phyloP scores from a whole-genome alignment of 768 basidiomycete genomes.

The Suillus bovinus region DNA sequence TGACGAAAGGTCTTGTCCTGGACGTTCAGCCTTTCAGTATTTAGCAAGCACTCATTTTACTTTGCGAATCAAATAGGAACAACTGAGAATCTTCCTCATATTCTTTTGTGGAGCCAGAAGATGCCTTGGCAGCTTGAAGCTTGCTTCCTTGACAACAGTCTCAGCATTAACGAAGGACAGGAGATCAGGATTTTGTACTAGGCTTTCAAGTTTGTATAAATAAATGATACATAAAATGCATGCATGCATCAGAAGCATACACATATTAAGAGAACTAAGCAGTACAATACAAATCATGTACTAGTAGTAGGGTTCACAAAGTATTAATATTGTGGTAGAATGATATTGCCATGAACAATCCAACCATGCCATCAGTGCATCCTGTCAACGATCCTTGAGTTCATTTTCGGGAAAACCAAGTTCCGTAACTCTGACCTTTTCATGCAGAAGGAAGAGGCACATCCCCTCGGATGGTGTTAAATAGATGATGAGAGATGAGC shows the following conservation, averaged over 20 bases:
- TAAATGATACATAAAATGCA: background rate
- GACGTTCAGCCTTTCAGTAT: too few relatives aligned
- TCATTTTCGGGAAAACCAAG: background rate
- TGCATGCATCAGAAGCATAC: background rate
- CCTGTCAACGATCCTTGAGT: background rate
- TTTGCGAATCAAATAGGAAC: too few relatives aligned
- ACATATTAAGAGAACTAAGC: background rate
- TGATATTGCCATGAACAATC: background rate
- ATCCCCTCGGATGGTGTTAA: background rate
- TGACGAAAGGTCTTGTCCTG: too few relatives aligned
- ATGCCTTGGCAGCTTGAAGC: background rate
- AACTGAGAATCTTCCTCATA: too few relatives aligned
- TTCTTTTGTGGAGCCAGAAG: background rate
- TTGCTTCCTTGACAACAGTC: background rate
- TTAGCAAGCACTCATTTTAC: too few relatives aligned
- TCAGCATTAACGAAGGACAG: background rate
- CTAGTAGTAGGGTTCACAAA: background rate
- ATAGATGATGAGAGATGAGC: slow-evolving; percentile 13
- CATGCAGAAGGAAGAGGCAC: background rate
- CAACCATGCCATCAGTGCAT: background rate
- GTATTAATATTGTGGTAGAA: background rate
- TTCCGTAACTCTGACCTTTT: background rate
- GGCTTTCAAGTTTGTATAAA: background rate
- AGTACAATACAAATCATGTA: background rate
- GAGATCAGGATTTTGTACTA: background rate